These are phyloP conservation scores for Colletotrichum nymphaeae DNA, from an alignment of 2,329 filamentous ascomycete species.

Conservation along the genomic window DNA sequence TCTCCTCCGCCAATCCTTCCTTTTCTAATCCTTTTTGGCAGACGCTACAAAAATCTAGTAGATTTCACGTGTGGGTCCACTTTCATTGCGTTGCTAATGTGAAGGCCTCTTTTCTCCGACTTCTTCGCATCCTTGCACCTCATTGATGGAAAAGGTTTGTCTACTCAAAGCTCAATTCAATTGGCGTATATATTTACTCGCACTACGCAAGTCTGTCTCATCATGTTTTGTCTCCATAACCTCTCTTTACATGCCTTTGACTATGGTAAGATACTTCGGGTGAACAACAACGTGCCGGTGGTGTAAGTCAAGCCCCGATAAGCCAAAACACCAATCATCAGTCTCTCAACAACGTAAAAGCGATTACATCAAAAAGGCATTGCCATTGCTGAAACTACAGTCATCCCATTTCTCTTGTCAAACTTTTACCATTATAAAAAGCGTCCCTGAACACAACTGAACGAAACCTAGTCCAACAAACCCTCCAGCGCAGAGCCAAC, in stretches of 20 bases:
- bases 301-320: neutral
- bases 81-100: neutral
- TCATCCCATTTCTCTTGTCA: fast-evolving
- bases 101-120: neutral
- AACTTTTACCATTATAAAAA: too few species aligned
- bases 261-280: neutral
- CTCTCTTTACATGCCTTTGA: neutral
- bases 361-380: too few species aligned
- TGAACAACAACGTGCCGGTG: neutral
- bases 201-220: fast-evolving
- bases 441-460: neutral
- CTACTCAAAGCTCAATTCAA: too few species aligned
- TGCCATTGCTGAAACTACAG: neutral
- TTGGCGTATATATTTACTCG: too few species aligned
- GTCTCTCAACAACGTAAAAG: neutral
- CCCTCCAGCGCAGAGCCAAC: neutral
- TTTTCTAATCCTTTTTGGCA: neutral
- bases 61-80: neutral
- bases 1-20: fast-evolving
- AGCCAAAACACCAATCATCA: neutral
- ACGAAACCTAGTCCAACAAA: neutral
- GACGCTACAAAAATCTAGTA: neutral
- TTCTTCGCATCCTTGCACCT: neutral
- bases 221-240: neutral
- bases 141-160: neutral